Conservation (phyloP, 1,284 basidiomycete species). For the Volvariella surrecta region DNA sequence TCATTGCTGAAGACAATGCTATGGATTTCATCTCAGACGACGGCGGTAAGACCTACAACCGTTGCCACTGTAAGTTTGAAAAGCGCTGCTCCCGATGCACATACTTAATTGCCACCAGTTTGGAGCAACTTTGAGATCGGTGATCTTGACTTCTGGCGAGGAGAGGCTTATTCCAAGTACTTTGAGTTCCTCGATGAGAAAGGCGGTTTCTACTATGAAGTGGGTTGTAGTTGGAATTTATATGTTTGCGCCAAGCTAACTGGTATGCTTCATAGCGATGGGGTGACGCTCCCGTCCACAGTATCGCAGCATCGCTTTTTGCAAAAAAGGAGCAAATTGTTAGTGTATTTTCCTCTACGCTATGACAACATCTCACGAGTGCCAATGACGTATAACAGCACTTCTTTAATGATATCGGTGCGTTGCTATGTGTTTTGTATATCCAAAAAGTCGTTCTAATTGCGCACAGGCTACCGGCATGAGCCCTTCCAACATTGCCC, state of each 20-base stretch:
- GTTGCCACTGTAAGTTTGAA: conserved; percentile 83
- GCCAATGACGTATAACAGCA: conserved; percentile 29
- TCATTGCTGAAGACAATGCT: conserved; percentile 65
- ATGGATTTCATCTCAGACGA: conserved; percentile 82
- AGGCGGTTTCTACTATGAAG: conserved; percentile 94
- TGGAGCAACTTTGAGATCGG: conserved; percentile 93
- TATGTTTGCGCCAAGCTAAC: not conserved
- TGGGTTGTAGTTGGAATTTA: conserved; percentile 12
- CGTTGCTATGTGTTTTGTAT: not conserved
- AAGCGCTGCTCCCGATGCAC: too few relatives aligned
- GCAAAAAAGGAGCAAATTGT: conserved; percentile 71
- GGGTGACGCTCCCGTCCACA: conserved; percentile 91
- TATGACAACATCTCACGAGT: conserved; percentile 1
- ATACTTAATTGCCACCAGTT: conserved; percentile 33
- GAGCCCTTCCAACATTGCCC: conserved; percentile 81
- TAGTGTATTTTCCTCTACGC: conserved; percentile 14
- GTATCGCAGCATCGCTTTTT: conserved; percentile 79
- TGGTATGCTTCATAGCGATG: conserved; percentile 43
- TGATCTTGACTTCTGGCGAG: conserved; percentile 76
- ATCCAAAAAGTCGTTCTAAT: not conserved
- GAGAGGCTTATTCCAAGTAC: conserved; percentile 76
- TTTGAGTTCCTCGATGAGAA: conserved; percentile 78
- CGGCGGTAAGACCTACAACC: conserved; percentile 72
- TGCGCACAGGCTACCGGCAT: conserved; percentile 46
- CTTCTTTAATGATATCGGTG: conserved; percentile 58